Evolutionary conservation across 805 yeast species (phyloP), one percentile per base, ranked within the genome.

Genomic region (Saccharomycopsis selenospora): DNA sequence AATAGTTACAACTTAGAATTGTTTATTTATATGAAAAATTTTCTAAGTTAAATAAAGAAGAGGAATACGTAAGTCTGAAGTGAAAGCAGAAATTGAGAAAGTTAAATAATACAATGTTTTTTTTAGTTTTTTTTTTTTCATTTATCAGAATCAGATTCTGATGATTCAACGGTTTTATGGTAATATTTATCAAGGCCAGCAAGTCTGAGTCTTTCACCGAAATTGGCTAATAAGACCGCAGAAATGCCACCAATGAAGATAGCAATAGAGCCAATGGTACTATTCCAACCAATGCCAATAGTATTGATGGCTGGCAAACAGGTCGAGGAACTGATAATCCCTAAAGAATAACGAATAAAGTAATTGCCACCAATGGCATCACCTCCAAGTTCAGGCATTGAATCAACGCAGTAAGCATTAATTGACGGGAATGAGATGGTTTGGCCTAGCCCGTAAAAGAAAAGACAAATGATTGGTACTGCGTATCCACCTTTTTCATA

Each of bases 401-500:
- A 70, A 55, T 78, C 84, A 23, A 77, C 76, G 61, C 81, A 76
- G 56, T 78, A 78, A 2, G 82, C 71, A 55, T 78, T 78, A 36
- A 74, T 57, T 14, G 75, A 68, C 1, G 82, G 80, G 55, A 75
- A 78, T 7, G 69, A 59, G 23, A 71, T 61, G 0, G 80, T 74
- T 57, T 78, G 82, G 0, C 73, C 74, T 42, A 75, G 48, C 0
- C 79, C 82, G 42, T 67, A 64, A 18, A 69, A 23, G 52, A 76
- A 76, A 69, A 77, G 61, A 49, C 68, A 62, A 1, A 77, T 64
- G 5, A 77, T 67, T 0, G 82, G 81, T 2, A 78, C 61, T 0
- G 78, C 75, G 67, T 72, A 70, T 1, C 82, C 82, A 17, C 82
- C 82, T 46, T 67, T 68, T 45, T 68, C 63, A 48, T 69, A 64